Conservation (phyloP, 768 basidiomycete genomes). For the Tubosaeta sp. region DNA sequence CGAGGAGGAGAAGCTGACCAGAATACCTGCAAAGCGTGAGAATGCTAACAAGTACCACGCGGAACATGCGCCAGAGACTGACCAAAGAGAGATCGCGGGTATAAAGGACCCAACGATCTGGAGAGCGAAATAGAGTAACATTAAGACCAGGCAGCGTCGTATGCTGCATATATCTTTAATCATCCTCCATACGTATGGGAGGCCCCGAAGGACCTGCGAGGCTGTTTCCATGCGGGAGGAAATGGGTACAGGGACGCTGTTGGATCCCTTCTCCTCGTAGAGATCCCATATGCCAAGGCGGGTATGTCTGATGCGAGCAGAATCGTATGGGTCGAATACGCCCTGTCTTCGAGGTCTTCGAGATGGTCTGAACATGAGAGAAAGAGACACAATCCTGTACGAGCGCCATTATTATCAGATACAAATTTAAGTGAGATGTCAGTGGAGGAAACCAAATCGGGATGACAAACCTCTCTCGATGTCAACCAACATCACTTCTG, state of each 20-base stretch:
- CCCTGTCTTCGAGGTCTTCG: conserved; percentile 2
- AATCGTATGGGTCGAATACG: conserved; percentile 38
- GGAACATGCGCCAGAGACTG: conserved; percentile 6
- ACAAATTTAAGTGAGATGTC: too few species aligned
- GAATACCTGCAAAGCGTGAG: conserved; percentile 46
- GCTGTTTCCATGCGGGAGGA: conserved; percentile 43
- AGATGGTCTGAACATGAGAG: too few species aligned
- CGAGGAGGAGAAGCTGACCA: conserved; percentile 60
- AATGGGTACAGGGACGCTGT: conserved; percentile 37
- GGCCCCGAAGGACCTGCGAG: conserved; percentile 42
- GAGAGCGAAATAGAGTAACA: conserved; percentile 42
- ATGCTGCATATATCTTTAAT: conserved; percentile 56
- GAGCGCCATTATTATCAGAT: too few species aligned
- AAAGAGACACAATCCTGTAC: too few species aligned
- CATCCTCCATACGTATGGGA: conserved; percentile 67
- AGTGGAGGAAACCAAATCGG: not conserved
- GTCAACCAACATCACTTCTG: conserved; percentile 30
- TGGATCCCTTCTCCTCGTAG: conserved; percentile 54
- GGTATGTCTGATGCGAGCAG: conserved; percentile 49
- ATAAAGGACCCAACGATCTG: conserved; percentile 45
- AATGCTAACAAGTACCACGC: not conserved
- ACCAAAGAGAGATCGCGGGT: conserved; percentile 65
- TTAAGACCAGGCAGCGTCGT: conserved; percentile 45
- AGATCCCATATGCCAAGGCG: conserved; percentile 72
- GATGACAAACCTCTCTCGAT: not conserved